These are phyloP conservation scores for Vitis hybrid DNA, from an alignment of 177 flowering plant genomes.

Conservation along the genomic window DNA sequence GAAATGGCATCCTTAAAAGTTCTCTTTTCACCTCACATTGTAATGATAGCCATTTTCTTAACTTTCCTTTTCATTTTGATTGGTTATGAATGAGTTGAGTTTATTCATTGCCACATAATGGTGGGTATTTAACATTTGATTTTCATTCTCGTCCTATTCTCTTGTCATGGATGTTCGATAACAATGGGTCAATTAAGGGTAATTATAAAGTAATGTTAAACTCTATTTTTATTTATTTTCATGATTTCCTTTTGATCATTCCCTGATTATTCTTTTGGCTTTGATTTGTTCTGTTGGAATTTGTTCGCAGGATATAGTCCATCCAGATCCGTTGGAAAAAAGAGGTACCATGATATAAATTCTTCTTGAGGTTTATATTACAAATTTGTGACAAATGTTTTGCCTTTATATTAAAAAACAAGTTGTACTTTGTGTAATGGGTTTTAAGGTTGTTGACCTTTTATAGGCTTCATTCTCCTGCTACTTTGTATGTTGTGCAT, in stretches of 20 bases:
- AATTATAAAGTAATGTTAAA: neutral
- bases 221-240: neutral
- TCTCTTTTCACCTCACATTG: neutral
- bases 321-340: conserved; percentile 47
- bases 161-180: neutral
- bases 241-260: too few species aligned
- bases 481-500: neutral
- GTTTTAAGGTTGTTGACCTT: neutral
- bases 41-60: neutral
- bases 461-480: neutral
- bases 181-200: neutral
- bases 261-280: neutral
- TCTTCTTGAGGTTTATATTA: neutral
- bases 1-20: conserved; percentile 11
- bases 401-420: neutral
- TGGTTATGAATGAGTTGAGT: neutral
- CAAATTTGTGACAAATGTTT: neutral
- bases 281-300: neutral
- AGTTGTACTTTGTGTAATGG: neutral
- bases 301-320: conserved; percentile 50
- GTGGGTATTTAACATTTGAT: neutral
- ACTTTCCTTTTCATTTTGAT: neutral
- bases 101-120: neutral
- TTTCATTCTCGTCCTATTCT: neutral
- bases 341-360: conserved; percentile 36